Percentiles rank a stretch among this genome's conserved stretches.
Evolutionary conservation across 306 rosid genomes (phyloP).

Genomic region (Begonia fuchsioides): DNA sequence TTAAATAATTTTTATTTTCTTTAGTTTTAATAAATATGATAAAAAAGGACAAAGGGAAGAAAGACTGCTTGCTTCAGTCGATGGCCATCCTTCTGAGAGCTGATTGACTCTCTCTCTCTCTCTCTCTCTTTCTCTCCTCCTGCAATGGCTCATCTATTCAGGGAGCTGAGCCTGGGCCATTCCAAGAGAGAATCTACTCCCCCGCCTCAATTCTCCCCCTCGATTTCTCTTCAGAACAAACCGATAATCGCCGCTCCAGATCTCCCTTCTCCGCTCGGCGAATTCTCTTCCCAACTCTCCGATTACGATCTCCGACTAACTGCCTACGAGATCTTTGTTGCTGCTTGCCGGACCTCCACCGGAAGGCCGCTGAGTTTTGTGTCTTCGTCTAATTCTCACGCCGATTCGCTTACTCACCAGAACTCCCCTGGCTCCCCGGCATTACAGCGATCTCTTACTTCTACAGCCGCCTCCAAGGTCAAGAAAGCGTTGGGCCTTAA

Average conservation of each 20-base stretch:
- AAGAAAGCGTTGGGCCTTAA: slow-evolving; percentile 92
- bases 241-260: slow-evolving; percentile 23
- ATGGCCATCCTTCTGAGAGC: background rate
- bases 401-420: slow-evolving; percentile 38
- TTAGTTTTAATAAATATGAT: too few species aligned
- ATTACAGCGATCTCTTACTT: slow-evolving; percentile 79
- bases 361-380: slow-evolving; percentile 50
- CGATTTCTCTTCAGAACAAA: slow-evolving; percentile 15
- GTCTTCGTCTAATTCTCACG: slow-evolving; percentile 18
- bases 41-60: too few species aligned
- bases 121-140: background rate
- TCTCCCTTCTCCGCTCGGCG: slow-evolving; percentile 86
- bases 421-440: slow-evolving; percentile 41
- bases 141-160: slow-evolving; percentile 78
- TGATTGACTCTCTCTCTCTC: background rate
- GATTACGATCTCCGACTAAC: slow-evolving; percentile 66
- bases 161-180: slow-evolving; percentile 81
- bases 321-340: slow-evolving; percentile 96
- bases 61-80: too few species aligned
- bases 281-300: slow-evolving; percentile 48
- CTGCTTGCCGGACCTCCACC: slow-evolving; percentile 80
- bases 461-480: slow-evolving; percentile 86
- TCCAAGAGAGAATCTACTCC: slow-evolving; percentile 58
- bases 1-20: too few species aligned
- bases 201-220: slow-evolving; percentile 12